These are phyloP conservation scores for Panicum miliaceum DNA, from an alignment of 176 grass and related monocot genomes.

Conservation along the genomic window DNA sequence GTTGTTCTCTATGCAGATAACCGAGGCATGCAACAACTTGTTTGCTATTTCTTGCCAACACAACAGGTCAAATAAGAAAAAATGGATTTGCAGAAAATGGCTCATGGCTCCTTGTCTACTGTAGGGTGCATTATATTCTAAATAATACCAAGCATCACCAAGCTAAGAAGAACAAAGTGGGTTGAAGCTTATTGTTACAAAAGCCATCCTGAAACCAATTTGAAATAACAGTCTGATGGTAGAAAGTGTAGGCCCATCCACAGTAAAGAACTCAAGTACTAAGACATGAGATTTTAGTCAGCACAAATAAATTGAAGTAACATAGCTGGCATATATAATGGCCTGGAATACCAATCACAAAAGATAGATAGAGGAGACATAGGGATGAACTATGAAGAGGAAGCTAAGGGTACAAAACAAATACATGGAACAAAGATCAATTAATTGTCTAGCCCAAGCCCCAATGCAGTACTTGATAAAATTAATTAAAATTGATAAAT, in stretches of 20 bases:
- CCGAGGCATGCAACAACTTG: not conserved
- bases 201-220: constrained; percentile 21
- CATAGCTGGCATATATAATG: constrained; percentile 30
- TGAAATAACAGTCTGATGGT: not conserved
- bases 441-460: constrained; percentile 36
- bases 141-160: constrained; percentile 31
- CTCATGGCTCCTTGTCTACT: not conserved
- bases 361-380: constrained; percentile 34
- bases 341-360: constrained; percentile 23
- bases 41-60: constrained; percentile 6
- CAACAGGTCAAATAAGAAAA: constrained; percentile 10
- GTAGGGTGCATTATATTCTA: not conserved
- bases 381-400: constrained; percentile 14
- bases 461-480: constrained; percentile 15
- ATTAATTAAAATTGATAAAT: constrained; percentile 36
- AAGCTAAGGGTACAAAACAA: constrained; percentile 13
- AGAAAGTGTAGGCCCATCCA: constrained; percentile 1
- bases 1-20: not conserved
- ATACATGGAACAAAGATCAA: constrained; percentile 8
- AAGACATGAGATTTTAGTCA: constrained; percentile 1
- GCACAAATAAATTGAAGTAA: constrained; percentile 11
- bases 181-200: not conserved
- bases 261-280: constrained; percentile 3
- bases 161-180: constrained; percentile 31
- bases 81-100: not conserved